A percentile compares a stretch with the other conserved stretches of the same genome.
Evolutionary conservation across 1,139 yeast species (phyloP).

Genomic region (Scheffersomyces lignicola): DNA sequence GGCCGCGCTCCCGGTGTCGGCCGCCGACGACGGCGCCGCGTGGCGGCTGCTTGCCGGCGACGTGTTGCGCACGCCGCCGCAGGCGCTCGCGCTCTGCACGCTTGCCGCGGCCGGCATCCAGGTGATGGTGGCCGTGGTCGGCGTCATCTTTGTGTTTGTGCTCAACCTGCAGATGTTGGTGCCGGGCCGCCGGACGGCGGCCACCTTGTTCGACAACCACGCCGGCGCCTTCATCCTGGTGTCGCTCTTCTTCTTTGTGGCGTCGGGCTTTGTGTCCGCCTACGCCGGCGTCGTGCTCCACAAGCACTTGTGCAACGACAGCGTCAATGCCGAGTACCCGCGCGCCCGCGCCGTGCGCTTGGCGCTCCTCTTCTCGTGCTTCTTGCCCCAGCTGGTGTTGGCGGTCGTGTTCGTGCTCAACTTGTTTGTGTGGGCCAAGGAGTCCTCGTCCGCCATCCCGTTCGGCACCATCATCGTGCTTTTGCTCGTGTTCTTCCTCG

Average conservation of each 20-base stretch:
- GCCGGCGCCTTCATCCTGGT: constrained; percentile 67
- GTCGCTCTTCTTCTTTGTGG: constrained; percentile 58
- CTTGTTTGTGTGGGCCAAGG: constrained; percentile 72
- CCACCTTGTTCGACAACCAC: constrained; percentile 47
- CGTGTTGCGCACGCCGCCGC: constrained; percentile 53
- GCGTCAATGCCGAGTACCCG: constrained; percentile 27
- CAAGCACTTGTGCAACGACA: constrained; percentile 48
- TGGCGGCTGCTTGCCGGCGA: constrained; percentile 61
- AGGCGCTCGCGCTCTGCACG: constrained; percentile 49
- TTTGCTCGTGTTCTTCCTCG: constrained; percentile 55
- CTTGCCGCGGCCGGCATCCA: constrained; percentile 77
- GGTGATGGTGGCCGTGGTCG: constrained; percentile 60
- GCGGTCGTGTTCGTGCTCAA: constrained; percentile 57
- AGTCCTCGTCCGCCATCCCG: constrained; percentile 76
- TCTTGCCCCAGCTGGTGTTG: constrained; percentile 60
- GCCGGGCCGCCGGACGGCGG: constrained; percentile 18
- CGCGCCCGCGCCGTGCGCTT: constrained; percentile 18
- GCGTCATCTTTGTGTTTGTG: constrained; percentile 61
- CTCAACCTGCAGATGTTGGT: constrained; percentile 37
- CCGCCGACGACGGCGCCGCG: constrained; percentile 7
- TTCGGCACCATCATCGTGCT: constrained; percentile 68
- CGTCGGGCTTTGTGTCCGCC: constrained; percentile 75
- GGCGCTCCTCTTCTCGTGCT: constrained; percentile 58
- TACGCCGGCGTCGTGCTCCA: constrained; percentile 64
- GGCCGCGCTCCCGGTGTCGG: constrained; percentile 11